Evolutionary conservation across 176 grass and related monocot genomes (phyloP), one percentile per base, ranked within the genome.

Genomic region (Aegilops tauschii): DNA sequence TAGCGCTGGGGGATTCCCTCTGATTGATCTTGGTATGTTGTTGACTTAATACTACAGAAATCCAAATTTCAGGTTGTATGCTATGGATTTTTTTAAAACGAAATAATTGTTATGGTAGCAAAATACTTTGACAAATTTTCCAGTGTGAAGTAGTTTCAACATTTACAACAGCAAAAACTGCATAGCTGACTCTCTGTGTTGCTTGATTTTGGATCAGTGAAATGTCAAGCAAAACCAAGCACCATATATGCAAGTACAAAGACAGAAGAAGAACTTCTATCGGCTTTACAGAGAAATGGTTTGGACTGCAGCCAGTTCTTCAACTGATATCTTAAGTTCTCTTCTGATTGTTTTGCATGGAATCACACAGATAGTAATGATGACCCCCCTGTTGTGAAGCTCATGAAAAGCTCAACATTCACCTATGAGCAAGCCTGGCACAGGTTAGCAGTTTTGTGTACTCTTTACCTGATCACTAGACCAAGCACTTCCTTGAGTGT

Each of bases 401-500:
- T 98, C 50, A 76, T 95, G 86, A 89, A 91, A 85, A 98, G 96
- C 90, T 98, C 96, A 83, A 92, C 80, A 82, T 98, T 98, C 90
- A 94, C 90, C 61, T 95, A 98, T 82, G 96, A 98, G 83, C 96
- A 98, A 92, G 93, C 96, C 62, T 98, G 93, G 96, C 93, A 98
- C 86, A 98, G 93, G 96, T 95, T 82, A 77, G 80, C 42, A 81
- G 52, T 14, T 71, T 62, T 81, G 20, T 77, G 18, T 70, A 65
- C 35, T 86, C 10, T 89, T 75, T 69, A 77, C 34, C 18, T 11
- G 83, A 71, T 16, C 63, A 45, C 27, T 25, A 34, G 83, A 71
- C 14, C 65, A 74, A 71, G 4, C 39, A 47, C 72, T 80, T 84
- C 47, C 74, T 77, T 77, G 34, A 73, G 39, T 90, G 50, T 77